These are phyloP conservation scores for Tuber brumale DNA, from an alignment of 495 filamentous ascomycete species.

Conservation along the genomic window DNA sequence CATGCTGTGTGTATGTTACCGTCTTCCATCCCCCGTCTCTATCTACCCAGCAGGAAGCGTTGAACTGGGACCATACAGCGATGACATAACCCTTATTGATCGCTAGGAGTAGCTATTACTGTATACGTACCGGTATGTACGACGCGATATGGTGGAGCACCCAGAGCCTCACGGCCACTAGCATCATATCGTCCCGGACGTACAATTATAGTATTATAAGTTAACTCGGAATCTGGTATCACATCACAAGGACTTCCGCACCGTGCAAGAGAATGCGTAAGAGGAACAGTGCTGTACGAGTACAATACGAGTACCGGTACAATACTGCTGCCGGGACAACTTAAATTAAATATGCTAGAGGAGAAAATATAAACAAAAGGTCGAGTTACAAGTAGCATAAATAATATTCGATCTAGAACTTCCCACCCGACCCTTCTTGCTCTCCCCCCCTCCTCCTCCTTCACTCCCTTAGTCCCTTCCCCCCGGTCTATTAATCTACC, in stretches of 20 bases:
- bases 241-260: neutral
- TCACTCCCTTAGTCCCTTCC: neutral
- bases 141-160: neutral
- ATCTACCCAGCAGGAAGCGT: neutral
- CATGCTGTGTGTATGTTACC: neutral
- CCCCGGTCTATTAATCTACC: neutral
- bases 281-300: neutral
- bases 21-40: neutral
- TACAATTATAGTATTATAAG: neutral
- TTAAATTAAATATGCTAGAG: neutral
- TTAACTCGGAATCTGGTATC: neutral
- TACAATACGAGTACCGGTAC: neutral
- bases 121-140: neutral
- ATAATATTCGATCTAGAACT: neutral
- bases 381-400: neutral
- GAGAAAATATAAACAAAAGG: neutral
- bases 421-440: neutral
- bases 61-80: neutral
- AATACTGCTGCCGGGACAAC: neutral
- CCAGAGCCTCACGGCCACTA: neutral
- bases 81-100: neutral
- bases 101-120: neutral
- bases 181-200: neutral
- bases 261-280: neutral
- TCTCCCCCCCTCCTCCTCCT: neutral